Base-by-base conservation (phyloP, 2,329 filamentous ascomycete genomes). In the Alternaria ventricosa region DNA sequence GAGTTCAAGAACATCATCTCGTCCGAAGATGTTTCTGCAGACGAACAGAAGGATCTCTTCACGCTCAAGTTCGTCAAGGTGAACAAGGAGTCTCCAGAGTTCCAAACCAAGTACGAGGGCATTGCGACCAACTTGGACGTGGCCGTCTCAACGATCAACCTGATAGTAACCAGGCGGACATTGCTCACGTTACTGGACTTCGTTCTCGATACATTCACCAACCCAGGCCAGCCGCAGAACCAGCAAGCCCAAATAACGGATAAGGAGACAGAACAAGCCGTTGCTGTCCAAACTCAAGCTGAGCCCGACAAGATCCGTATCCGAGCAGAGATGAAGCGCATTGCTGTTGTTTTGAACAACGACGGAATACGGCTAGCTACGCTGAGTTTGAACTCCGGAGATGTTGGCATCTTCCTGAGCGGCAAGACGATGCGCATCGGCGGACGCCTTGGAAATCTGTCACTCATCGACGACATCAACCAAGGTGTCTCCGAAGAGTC, bases 1-100 rank as follows among this genome's bases (percentile, higher is more conserved):
- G 95, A 98, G 74, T 99, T 99, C 84, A 97, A 96, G 81, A 95
- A 95, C 25, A 96, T 99, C 55, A 89, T 99, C n/a, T 97, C 94
- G 0, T 97, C 96, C 1, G 95, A 97, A 74, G 89, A 91, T 25
- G 87, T 85, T 44, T 83, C 86, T 60, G 81, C 90, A 49, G 88
- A 92, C 62, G 89, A 92, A 64, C 88, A 92, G 63, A 93, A 89
- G 65, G 88, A 96, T 71, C 87, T 99, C 12, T 92, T 99, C 70
- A 89, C 90, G 55, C 87, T 99, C 72, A 97, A 95, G 74, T 97
- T 97, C 73, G 87, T 93, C 64, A 93, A 92, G 76, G 93, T 98
- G 62, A 97, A 96, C 73, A 90, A 88, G 30, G 89, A 93, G 55
- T 98, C 96, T 3, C 96, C 96, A 0, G 95, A 99, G 75, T 97